A percentile compares a stretch with the other conserved stretches of the same genome.
phyloP scores from a whole-genome alignment of 345 rosid genomes.

The Adansonia digitata region DNA sequence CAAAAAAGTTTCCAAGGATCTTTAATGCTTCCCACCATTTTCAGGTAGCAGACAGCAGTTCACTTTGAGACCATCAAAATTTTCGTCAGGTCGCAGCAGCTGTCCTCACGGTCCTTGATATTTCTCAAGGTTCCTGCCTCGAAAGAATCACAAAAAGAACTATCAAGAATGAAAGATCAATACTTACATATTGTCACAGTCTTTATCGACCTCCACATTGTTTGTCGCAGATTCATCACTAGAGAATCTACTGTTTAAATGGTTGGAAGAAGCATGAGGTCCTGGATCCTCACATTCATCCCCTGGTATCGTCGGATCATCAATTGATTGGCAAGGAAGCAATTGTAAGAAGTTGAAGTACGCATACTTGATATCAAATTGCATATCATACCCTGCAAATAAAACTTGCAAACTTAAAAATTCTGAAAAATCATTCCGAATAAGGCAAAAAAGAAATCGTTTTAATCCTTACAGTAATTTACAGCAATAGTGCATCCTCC shows the following conservation, averaged over 20 bases:
- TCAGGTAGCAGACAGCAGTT: not conserved
- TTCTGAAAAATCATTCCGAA: constrained; percentile 1
- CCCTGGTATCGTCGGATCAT: constrained; percentile 15
- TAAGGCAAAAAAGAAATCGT: not conserved
- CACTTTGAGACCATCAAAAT: not conserved
- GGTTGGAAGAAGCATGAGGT: constrained; percentile 5
- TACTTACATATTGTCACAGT: not conserved
- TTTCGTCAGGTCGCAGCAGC: not conserved
- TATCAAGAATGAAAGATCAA: not conserved
- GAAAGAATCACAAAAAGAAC: not conserved
- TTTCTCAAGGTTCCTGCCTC: not conserved
- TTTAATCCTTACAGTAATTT: constrained; percentile 65
- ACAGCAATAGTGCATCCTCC: constrained; percentile 68
- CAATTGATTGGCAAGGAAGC: constrained; percentile 26
- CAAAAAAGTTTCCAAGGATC: no score
- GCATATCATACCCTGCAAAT: constrained; percentile 88
- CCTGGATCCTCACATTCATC: constrained; percentile 20
- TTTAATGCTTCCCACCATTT: not conserved
- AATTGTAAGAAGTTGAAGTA: constrained; percentile 83
- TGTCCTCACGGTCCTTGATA: not conserved
- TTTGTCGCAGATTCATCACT: constrained; percentile 1
- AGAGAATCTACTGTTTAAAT: not conserved
- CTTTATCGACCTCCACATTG: not conserved
- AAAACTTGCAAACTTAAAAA: not conserved
- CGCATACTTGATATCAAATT: constrained; percentile 81